Conservation (phyloP, 2,329 filamentous ascomycete genomes). For the Teratosphaeria gauchensis region DNA sequence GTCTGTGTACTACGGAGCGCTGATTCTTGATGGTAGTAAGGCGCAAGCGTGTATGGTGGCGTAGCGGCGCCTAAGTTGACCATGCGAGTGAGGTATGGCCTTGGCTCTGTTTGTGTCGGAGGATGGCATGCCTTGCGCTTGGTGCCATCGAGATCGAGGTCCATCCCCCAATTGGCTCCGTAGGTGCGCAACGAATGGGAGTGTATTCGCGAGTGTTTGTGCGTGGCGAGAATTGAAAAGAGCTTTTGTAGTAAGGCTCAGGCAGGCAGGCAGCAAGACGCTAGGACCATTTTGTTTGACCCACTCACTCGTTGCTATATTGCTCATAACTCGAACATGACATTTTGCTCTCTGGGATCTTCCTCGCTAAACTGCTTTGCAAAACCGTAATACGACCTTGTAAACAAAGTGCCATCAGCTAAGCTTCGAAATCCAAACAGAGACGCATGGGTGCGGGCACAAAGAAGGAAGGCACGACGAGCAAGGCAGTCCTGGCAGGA, state of each 20-base stretch:
- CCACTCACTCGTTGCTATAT: not conserved
- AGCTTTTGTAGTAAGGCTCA: not conserved
- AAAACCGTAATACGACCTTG: not conserved
- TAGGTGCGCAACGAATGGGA: not conserved
- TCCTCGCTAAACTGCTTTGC: not conserved
- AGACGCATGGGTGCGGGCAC: no score
- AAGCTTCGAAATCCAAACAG: not conserved
- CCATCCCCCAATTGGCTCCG: not conserved
- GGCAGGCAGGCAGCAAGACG: not conserved
- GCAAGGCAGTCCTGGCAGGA: no score
- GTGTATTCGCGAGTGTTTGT: not conserved
- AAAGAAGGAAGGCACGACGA: no score
- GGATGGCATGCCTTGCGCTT: constrained; percentile 1
- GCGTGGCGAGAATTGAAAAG: not conserved
- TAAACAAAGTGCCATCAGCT: not conserved
- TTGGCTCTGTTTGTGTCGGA: not conserved
- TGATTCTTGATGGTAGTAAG: constrained; percentile 4
- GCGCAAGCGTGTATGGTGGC: constrained; percentile 1
- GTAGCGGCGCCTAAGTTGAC: constrained; percentile 1
- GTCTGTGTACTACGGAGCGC: constrained; percentile 2
- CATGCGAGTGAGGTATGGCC: not conserved
- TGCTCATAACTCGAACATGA: not conserved
- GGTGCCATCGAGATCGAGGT: constrained; percentile 1
- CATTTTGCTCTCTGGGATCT: not conserved
- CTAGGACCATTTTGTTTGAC: not conserved